Base-by-base conservation (phyloP, 2,329 filamentous ascomycete genomes). In the Pestalotiopsis sp. region DNA sequence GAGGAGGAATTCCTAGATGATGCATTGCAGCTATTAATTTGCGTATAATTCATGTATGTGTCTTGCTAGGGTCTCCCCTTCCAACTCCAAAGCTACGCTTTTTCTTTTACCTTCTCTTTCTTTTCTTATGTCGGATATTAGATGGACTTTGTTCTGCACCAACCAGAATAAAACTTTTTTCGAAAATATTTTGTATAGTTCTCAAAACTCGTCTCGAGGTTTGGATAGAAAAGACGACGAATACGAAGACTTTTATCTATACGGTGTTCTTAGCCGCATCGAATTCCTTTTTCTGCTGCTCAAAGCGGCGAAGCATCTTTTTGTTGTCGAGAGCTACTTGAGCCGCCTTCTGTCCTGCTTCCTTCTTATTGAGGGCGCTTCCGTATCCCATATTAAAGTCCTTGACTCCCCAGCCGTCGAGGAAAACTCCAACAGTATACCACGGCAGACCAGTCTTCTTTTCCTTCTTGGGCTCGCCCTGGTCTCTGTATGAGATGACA, bases 281-380 rank as follows among this genome's bases (percentile, higher is more conserved):
- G 64, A 81, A 83, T 0, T 80, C 83, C 68, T 76, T 77, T 78
- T 86, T 90, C 75, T 85, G 86, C 25, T 82, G 80, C 25, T 78
- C 74, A 52, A 85, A 86, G 27, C 79, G 75, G 70, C 84, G 84
- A 62, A 90, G 87, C 71, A 92, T 73, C 74, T 90, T 91, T 77
- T 90, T 91, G 75, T 93, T 90, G 57, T 85, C 82, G 76, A 95
- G 74, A 0, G 91, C 91, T 72, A 84, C 82, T 57, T 82, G 79
- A 0, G 93, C 93, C 1, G 92, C 92, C 72, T 87, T 90, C 14
- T 87, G 82, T 0, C 90, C 90, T 1, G 92, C 93, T 68, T 93
- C 90, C 68, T 87, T 89, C 80, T 94, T 94, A 67, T 86, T 89
- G 71, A 89, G 80, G 1, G 87, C 92, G 40, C 85, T 87, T 0